A percentile compares a stretch with the other conserved stretches of the same genome.
phyloP scores from a whole-genome alignment of 306 rosid genomes.

The Mimosa bimucronata region DNA sequence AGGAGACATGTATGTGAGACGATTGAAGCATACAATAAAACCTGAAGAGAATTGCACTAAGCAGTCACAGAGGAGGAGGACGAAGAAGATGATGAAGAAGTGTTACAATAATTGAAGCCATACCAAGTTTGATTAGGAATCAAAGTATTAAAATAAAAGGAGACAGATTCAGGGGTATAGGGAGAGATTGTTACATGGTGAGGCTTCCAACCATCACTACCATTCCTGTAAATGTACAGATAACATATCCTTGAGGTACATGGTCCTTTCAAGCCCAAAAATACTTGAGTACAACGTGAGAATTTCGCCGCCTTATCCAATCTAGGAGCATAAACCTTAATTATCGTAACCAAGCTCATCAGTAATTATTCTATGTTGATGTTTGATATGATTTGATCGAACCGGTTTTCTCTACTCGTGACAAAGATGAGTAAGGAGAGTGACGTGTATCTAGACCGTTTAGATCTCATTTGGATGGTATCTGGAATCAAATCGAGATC shows the following conservation, averaged over 20 bases:
- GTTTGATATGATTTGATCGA: too few relatives aligned
- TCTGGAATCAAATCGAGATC: too few relatives aligned
- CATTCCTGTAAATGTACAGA: conserved; percentile 64
- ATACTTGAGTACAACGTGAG: conserved; percentile 65
- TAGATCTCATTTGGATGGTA: too few relatives aligned
- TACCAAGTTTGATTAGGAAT: conserved; percentile 67
- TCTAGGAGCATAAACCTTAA: conserved; percentile 73
- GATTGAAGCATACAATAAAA: too few relatives aligned
- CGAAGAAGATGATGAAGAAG: conserved; percentile 26
- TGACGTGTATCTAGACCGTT: too few relatives aligned
- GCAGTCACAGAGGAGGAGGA: conserved; percentile 36
- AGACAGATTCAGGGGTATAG: conserved; percentile 37
- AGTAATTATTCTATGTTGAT: neutral
- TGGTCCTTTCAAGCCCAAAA: conserved; percentile 60
- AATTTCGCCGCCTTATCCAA: conserved; percentile 68
- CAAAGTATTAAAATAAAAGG: conserved; percentile 53
- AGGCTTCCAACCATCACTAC: conserved; percentile 83
- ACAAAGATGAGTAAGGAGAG: too few relatives aligned
- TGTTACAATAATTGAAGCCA: conserved; percentile 62
- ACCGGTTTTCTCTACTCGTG: too few relatives aligned
- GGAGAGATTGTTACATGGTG: conserved; percentile 58
- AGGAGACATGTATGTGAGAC: too few relatives aligned
- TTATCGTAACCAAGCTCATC: neutral
- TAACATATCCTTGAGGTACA: conserved; percentile 67
- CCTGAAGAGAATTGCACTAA: conserved; percentile 6